Percentiles rank a stretch among this genome's conserved stretches.
phyloP scores from a whole-genome alignment of 805 yeast genomes.

The Cyberlindnera mycetangii region DNA sequence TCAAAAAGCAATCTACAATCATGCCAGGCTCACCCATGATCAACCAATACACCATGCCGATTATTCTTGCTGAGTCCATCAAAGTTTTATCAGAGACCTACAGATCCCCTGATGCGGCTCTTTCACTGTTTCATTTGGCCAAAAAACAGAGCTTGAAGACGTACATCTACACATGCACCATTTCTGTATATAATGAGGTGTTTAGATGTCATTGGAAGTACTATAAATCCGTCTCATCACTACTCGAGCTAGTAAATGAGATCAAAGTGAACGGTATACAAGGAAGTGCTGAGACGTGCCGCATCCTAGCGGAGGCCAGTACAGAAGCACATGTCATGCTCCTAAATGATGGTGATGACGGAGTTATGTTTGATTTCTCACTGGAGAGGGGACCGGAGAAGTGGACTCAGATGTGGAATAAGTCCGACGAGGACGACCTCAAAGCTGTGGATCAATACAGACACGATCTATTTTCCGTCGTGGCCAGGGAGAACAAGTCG shows the following conservation, averaged over 20 bases:
- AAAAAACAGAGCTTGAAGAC: slow-evolving; percentile 32
- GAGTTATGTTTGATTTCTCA: not conserved
- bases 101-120: slow-evolving; percentile 25
- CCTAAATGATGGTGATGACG: slow-evolving; percentile 5
- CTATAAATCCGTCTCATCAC: slow-evolving; percentile 34
- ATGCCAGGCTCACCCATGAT: slow-evolving; percentile 13
- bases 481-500: not conserved
- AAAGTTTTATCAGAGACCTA: slow-evolving; percentile 8
- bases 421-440: slow-evolving; percentile 18
- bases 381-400: slow-evolving; percentile 12
- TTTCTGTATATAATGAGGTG: slow-evolving; percentile 37
- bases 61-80: slow-evolving; percentile 12
- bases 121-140: slow-evolving; percentile 34
- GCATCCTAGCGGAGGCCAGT: slow-evolving; percentile 9
- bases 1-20: not conserved
- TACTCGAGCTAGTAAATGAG: slow-evolving; percentile 36
- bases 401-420: slow-evolving; percentile 20
- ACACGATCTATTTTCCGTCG: slow-evolving; percentile 7
- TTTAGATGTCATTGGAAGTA: slow-evolving; percentile 37
- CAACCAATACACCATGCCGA: slow-evolving; percentile 19
- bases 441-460: slow-evolving; percentile 13
- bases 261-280: slow-evolving; percentile 40
- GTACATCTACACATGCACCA: slow-evolving; percentile 36
- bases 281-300: slow-evolving; percentile 33
- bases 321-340: slow-evolving; percentile 14